Evolutionary conservation across 2,329 filamentous ascomycete species (phyloP).

Genomic region (Leptographium flavum): DNA sequence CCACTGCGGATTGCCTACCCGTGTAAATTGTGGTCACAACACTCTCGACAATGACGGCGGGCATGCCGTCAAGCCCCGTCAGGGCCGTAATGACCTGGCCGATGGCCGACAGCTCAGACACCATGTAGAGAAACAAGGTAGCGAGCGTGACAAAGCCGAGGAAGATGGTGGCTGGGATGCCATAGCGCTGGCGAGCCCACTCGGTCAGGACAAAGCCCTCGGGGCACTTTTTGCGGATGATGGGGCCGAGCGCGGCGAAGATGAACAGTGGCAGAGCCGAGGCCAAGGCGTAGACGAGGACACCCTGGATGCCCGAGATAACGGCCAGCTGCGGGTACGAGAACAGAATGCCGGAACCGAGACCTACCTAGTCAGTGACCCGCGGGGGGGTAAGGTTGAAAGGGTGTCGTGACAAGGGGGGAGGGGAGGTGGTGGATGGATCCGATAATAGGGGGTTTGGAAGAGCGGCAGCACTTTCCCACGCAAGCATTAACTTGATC

Average conservation of each 20-base stretch:
- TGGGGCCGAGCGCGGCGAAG: constrained; percentile 60
- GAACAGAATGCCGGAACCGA: constrained; percentile 74
- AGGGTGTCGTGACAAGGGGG: constrained; percentile 1
- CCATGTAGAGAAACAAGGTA: constrained; percentile 78
- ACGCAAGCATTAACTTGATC: constrained; percentile 99
- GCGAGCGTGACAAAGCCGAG: constrained; percentile 66
- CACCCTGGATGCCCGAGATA: constrained; percentile 63
- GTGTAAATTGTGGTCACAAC: constrained; percentile 72
- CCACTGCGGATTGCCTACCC: too few species aligned
- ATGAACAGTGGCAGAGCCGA: constrained; percentile 59
- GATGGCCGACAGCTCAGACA: constrained; percentile 66
- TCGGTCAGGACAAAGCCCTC: constrained; percentile 76
- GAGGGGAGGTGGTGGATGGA: constrained; percentile 13
- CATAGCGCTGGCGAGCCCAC: constrained; percentile 71
- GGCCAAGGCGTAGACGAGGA: constrained; percentile 61
- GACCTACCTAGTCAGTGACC: constrained; percentile 43
- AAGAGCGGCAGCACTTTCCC: constrained; percentile 87
- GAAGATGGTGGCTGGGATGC: constrained; percentile 52
- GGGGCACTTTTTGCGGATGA: constrained; percentile 67
- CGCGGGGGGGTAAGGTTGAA: constrained; percentile 8
- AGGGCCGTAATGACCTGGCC: constrained; percentile 64
- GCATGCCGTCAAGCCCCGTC: constrained; percentile 60
- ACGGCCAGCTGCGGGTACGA: constrained; percentile 70
- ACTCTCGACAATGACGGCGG: constrained; percentile 65
- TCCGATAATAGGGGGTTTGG: constrained; percentile 3